Base-by-base conservation (phyloP, 352 stramenopile species). In the Blastocystis sp. region DNA sequence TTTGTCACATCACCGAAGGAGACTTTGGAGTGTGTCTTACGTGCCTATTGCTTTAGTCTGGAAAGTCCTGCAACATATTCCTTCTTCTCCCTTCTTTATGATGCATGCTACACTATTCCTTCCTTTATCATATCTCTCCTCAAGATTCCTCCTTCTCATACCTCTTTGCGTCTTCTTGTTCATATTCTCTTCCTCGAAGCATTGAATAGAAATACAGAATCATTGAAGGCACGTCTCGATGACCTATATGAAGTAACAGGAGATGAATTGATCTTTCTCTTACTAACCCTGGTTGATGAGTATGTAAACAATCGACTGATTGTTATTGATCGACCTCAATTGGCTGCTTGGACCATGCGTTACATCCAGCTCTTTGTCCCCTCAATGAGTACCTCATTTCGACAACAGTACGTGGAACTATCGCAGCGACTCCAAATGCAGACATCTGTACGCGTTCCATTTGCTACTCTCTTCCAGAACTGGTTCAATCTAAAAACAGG, bases 1-100 rank as follows among this genome's bases (percentile, higher is more conserved):
- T 30, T 81, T 19, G 22, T 19, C 4, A 64, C 22, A 33, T 30
- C 51, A 17, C 24, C 70, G 11, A 44, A 60, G 30, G 44, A 42
- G 24, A 37, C 70, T 24, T 24, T 64, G 44, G 15, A 40, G 7
- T 59, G 35, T 13, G 44, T 81, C 0, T 1, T 81, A n/a, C 27
- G 30, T 33, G 70, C 70, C 24, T 81, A 81, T 40, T 33, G 33
- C 19, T 30, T 37, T 5, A 30, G 22, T 30, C 17, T 33, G 3
- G 44, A 81, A 13, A n/a, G 40, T 9, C 27, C 44, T 19, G 40
- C 9, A 22, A 51, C 40, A 40, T 60, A 60, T 54, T 27, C 30
- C 22, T 81, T 81, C 70, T 81, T 81, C 53, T 59, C 51, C 0
- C 30, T 60, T 9, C 70, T 81, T 22, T 81, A 60, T 27, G 40